Conservation (phyloP, 2,329 filamentous ascomycete species). For the Cladophialophora bantiana region DNA sequence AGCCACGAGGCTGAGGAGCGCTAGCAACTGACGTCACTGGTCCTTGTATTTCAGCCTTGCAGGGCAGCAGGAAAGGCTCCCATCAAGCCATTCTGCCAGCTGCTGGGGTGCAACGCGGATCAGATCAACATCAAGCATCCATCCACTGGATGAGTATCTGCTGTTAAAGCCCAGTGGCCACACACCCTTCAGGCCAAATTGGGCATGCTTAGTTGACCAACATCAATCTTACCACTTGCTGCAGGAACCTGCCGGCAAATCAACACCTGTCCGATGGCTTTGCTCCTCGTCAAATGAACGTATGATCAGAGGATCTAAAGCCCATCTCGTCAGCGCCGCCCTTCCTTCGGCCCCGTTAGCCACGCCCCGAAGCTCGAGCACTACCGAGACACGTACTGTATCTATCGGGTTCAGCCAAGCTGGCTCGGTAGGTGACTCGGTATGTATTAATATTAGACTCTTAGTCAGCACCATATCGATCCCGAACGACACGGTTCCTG, state of each 20-base stretch:
- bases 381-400: background rate
- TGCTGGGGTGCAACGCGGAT: too few relatives aligned
- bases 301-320: background rate
- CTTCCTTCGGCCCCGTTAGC: background rate
- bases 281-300: background rate
- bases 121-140: too few relatives aligned
- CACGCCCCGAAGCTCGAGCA: background rate
- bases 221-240: background rate
- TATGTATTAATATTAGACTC: conserved; percentile 21
- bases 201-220: background rate
- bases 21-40: background rate
- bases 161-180: too few relatives aligned
- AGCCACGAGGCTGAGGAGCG: background rate
- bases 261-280: background rate
- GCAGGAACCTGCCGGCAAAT: background rate
- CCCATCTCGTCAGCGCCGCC: background rate
- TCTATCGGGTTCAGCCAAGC: conserved; percentile 1
- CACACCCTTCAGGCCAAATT: too few relatives aligned
- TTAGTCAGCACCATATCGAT: conserved; percentile 25
- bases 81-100: too few relatives aligned
- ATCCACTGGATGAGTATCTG: too few relatives aligned
- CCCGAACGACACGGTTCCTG: conserved; percentile 20
- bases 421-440: background rate
- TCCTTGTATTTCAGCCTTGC: background rate
- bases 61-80: too few relatives aligned